phyloP scores from a whole-genome alignment of 2,329 filamentous ascomycete species.

The Orbilia brochopaga region DNA sequence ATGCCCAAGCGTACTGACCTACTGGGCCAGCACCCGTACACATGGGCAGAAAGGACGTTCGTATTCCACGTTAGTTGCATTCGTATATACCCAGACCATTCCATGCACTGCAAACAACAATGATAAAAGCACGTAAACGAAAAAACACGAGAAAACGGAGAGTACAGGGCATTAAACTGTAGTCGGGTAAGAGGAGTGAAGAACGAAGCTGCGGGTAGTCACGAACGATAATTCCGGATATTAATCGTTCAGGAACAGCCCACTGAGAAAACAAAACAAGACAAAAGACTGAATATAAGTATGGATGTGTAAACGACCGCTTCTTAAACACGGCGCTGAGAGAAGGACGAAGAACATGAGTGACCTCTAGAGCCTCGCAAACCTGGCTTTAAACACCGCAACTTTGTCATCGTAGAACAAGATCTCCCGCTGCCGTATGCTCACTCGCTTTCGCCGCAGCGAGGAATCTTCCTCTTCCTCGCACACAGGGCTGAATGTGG shows the following conservation, averaged over 20 bases:
- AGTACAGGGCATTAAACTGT: background rate
- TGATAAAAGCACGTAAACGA: background rate
- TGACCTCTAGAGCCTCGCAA: slow-evolving; percentile 36
- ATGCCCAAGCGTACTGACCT: no score
- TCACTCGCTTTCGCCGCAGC: slow-evolving; percentile 57
- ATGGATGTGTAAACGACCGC: no score
- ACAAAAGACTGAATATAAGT: no score
- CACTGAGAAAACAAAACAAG: no score
- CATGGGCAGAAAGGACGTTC: background rate
- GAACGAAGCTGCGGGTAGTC: no score
- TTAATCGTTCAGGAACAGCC: no score
- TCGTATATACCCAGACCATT: slow-evolving; percentile 2
- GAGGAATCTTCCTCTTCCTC: slow-evolving; percentile 60
- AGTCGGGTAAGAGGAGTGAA: background rate
- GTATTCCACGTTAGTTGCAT: background rate
- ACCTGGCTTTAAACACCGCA: slow-evolving; percentile 75
- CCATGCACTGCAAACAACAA: background rate
- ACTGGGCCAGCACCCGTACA: no score
- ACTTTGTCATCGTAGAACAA: slow-evolving; percentile 85
- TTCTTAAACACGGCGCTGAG: background rate
- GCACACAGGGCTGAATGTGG: slow-evolving; percentile 61
- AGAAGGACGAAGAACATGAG: background rate
- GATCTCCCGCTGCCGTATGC: slow-evolving; percentile 75
- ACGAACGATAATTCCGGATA: no score
- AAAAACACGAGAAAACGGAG: no score